Base-by-base conservation (phyloP, 495 filamentous ascomycete genomes). In the Xylaria castorea region DNA sequence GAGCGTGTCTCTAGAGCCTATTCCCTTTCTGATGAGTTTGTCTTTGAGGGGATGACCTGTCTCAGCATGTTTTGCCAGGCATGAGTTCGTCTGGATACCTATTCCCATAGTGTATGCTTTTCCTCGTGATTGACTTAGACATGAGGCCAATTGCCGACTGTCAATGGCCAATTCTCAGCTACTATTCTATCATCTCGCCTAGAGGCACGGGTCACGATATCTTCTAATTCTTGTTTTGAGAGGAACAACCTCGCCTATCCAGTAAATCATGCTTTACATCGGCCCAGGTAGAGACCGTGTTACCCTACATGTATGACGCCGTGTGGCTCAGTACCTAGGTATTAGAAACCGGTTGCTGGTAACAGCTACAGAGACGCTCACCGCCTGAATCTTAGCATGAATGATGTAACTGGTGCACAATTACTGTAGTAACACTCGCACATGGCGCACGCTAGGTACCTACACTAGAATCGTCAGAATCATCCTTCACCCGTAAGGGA, bases 391-490 rank as follows among this genome's bases (percentile, higher is more conserved):
- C 50, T 22, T 22, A 68, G 66, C 20, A 30, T 25, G 20, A 40
- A 61, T 61, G 58, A 61, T 61, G 58, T 61, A 61, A 61, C 50
- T 55, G 66, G 50, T 68, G 65, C 34, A 68, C 18, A 48, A 30
- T 50, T 36, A 20, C 44, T 68, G 50, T 9, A 57, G 34, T 68
- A 25, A 68, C 66, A 68, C 34, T 57, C 50, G 66, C 50, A 68
- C 66, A 68, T 68, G 66, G 36, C 50, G 48, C 4, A 25, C 34
- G 14, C 34, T 61, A 38, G 9, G 2, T 22, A n/a, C n/a, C n/a
- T n/a, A n/a, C n/a, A n/a, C n/a, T n/a, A n/a, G n/a, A n/a, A n/a
- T n/a, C n/a, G n/a, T n/a, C n/a, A 11, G 25, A 12, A 34, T 12
- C 38, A 64, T 42, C 38, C 61, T 61, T 61, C 61, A 27, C 22